phyloP scores from a whole-genome alignment of 108 stramenopile species.

The Nannochloropsis gaditana region DNA sequence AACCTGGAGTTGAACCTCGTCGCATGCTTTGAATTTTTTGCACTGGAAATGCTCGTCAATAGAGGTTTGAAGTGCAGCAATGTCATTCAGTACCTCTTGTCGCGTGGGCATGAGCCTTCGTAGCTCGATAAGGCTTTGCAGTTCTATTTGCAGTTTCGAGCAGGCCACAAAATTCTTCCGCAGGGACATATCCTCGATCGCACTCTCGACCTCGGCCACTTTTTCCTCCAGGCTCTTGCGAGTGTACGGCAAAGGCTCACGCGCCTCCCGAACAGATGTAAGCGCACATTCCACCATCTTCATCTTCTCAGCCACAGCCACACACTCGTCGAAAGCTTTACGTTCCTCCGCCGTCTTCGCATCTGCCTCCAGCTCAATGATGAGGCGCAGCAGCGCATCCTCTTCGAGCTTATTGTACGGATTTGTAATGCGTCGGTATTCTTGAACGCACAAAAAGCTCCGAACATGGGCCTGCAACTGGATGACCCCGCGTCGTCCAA shows the following conservation, averaged over 20 bases:
- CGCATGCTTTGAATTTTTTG: background rate
- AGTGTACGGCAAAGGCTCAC: constrained; percentile 15
- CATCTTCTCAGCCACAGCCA: background rate
- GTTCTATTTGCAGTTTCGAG: constrained; percentile 1
- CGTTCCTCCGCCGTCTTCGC: background rate
- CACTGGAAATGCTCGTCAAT: background rate
- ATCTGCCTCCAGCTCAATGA: background rate
- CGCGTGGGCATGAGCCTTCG: background rate
- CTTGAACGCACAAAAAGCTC: background rate
- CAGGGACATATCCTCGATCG: constrained; percentile 5
- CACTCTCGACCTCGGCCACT: background rate
- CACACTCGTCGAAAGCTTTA: constrained; percentile 1
- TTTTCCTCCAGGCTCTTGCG: background rate
- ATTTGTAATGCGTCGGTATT: background rate
- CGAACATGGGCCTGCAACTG: background rate
- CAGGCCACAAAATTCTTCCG: background rate
- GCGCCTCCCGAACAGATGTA: background rate
- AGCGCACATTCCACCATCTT: background rate
- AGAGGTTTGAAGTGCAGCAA: background rate
- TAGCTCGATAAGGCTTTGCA: background rate
- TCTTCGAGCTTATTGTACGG: background rate
- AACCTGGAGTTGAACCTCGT: constrained; percentile 10
- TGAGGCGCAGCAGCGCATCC: background rate
- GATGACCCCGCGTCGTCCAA: background rate
- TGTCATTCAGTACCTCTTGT: background rate